Evolutionary conservation across 345 rosid genomes (phyloP), one percentile per base, ranked within the genome.

Genomic region (Salix brachista): DNA sequence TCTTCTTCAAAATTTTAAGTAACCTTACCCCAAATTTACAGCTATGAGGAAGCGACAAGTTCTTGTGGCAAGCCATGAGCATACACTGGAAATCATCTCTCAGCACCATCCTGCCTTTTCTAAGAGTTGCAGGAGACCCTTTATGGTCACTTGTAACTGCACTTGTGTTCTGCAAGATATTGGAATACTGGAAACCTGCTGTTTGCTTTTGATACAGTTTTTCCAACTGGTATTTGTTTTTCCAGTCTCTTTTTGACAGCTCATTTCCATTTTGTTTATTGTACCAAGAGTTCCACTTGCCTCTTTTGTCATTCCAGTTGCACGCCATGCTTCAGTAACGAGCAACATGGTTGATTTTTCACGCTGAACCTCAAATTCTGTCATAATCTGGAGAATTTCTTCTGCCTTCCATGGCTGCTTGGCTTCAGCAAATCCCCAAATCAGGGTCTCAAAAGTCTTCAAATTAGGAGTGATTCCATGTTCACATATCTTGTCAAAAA

Each of bases 401-500:
- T 88, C 91, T 4, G 88, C 91, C 85, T 87, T 90, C 91, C 93
- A 90, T 71, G 93, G 93, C 65, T 85, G 89, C 74, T 83, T 86
- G 58, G 83, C 81, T 80, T 86, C 86, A 21, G 82, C 56, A 50
- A 84, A 90, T 74, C 93, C 93, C 86, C 85, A 84, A 70, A 90
- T 84, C 70, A 88, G 37, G 19, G 91, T 87, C 81, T 88, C 91
- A 60, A 84, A 90, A 28, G 90, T 88, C 71, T 85, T 90, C 78
- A 88, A 77, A 79, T 90, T 88, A 11, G 93, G 93, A 50, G 89
- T 84, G 66, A 88, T 73, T 32, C 85, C 86, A 28, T 69, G 81
- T 77, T 87, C 86, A 75, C 87, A 85, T 91, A 90, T 90, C 82
- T 78, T 83, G 81, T 79, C 75, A 39, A 84, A 88, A 39, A 83